A percentile compares a stretch with the other conserved stretches of the same genome.
Evolutionary conservation across 2,329 filamentous ascomycete genomes (phyloP).

Genomic region (Madurella mycetomatis): DNA sequence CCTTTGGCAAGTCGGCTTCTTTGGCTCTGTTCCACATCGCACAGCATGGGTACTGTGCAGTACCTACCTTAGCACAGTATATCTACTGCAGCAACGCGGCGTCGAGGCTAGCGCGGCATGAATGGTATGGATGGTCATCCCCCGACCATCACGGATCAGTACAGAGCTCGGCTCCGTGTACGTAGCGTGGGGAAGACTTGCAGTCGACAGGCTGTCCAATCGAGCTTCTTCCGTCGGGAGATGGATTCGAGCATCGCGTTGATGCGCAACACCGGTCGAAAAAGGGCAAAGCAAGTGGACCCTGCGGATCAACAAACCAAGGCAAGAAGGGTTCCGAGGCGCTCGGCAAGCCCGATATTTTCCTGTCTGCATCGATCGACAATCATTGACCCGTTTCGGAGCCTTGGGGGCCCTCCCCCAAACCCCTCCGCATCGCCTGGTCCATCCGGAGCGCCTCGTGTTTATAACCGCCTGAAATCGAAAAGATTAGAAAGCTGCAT

Average conservation of each 20-base stretch:
- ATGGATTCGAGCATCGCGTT: not conserved
- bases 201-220: no score
- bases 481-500: conserved; percentile 6
- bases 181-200: no score
- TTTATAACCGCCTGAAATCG: conserved; percentile 11
- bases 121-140: no score
- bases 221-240: no score
- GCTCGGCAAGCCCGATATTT: not conserved
- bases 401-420: conserved; percentile 10
- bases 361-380: conserved; percentile 16
- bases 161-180: no score
- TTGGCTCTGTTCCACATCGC: conserved; percentile 9
- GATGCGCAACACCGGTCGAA: not conserved
- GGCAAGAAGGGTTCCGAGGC: not conserved
- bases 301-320: not conserved
- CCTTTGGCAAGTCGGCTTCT: conserved; percentile 7
- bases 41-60: conserved; percentile 8
- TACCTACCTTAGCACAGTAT: no score
- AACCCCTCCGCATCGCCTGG: not conserved
- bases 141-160: no score
- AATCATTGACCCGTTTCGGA: conserved; percentile 12
- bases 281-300: not conserved
- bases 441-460: conserved; percentile 13
- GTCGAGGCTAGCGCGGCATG: no score
- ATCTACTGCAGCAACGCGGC: no score